Percentiles rank a stretch among this genome's conserved stretches.
These are phyloP conservation scores for Tilletia setariae DNA, from an alignment of 1,284 basidiomycete species.

Conservation along the genomic window DNA sequence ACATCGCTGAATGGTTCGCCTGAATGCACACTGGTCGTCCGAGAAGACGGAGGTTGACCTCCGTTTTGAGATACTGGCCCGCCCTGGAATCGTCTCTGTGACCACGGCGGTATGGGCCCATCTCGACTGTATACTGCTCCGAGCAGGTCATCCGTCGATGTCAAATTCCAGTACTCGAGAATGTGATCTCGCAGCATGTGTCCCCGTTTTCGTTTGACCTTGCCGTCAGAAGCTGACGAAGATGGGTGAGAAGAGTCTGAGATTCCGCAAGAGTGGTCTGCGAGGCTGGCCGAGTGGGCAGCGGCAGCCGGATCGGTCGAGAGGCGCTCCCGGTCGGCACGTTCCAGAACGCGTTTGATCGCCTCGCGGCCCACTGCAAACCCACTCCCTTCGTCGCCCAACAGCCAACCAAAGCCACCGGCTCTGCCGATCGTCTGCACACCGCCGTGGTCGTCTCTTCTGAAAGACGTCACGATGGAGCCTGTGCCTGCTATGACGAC, in stretches of 20 bases:
- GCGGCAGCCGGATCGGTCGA: background rate
- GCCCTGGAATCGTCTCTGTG: background rate
- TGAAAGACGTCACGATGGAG: constrained; percentile 35
- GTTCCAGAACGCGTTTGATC: constrained; percentile 26
- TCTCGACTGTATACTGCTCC: constrained; percentile 23
- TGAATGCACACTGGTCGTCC: background rate
- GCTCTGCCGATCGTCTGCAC: constrained; percentile 21
- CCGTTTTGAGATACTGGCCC: background rate
- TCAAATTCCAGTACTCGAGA: constrained; percentile 24
- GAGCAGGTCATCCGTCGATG: constrained; percentile 28
- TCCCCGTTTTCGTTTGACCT: background rate
- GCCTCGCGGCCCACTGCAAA: constrained; percentile 33
- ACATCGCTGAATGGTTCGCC: background rate
- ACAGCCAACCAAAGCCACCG: constrained; percentile 39
- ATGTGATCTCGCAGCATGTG: constrained; percentile 28
- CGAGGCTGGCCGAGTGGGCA: no score
- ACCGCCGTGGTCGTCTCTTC: constrained; percentile 13
- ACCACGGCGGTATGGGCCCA: background rate
- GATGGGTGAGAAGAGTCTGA: no score
- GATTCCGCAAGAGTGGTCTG: no score
- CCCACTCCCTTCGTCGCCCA: constrained; percentile 42
- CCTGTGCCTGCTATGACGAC: constrained; percentile 42
- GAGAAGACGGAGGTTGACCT: background rate
- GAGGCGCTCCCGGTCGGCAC: constrained; percentile 26
- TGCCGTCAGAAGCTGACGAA: background rate